A percentile compares a stretch with the other conserved stretches of the same genome.
Evolutionary conservation across 768 basidiomycete genomes (phyloP).

Genomic region (Lactarius evosmus): DNA sequence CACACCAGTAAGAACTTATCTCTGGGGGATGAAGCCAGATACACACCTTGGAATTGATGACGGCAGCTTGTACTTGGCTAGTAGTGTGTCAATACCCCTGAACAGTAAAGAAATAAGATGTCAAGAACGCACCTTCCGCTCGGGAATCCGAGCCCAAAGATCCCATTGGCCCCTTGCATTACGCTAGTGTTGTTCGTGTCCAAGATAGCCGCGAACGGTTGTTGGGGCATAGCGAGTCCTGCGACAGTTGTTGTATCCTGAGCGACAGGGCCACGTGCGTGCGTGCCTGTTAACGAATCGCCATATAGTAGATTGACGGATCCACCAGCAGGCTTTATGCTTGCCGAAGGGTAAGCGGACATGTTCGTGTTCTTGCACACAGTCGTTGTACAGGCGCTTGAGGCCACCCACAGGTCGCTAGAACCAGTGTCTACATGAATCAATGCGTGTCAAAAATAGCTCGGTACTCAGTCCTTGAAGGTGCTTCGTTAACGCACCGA

Average conservation of each 20-base stretch:
- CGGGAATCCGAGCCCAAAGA: constrained; percentile 75
- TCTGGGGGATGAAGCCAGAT: neutral
- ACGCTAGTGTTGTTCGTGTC: constrained; percentile 62
- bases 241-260: constrained; percentile 54
- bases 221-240: constrained; percentile 46
- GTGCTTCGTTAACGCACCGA: constrained; percentile 17
- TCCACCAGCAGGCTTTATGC: constrained; percentile 33
- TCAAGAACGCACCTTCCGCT: constrained; percentile 24
- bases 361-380: constrained; percentile 15
- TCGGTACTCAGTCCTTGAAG: neutral
- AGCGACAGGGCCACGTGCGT: constrained; percentile 63
- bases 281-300: constrained; percentile 67
- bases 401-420: constrained; percentile 26
- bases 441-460: neutral
- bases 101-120: neutral
- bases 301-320: constrained; percentile 58
- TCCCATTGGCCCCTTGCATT: constrained; percentile 56
- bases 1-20: neutral
- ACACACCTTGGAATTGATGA: constrained; percentile 16
- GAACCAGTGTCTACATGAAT: constrained; percentile 24
- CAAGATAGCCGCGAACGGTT: constrained; percentile 65
- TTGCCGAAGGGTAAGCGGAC: constrained; percentile 21
- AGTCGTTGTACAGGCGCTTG: constrained; percentile 18
- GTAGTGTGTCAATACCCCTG: neutral
- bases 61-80: constrained; percentile 18